phyloP scores from a whole-genome alignment of 148 eudicot genomes.

The Vaccinium corymbosum region DNA sequence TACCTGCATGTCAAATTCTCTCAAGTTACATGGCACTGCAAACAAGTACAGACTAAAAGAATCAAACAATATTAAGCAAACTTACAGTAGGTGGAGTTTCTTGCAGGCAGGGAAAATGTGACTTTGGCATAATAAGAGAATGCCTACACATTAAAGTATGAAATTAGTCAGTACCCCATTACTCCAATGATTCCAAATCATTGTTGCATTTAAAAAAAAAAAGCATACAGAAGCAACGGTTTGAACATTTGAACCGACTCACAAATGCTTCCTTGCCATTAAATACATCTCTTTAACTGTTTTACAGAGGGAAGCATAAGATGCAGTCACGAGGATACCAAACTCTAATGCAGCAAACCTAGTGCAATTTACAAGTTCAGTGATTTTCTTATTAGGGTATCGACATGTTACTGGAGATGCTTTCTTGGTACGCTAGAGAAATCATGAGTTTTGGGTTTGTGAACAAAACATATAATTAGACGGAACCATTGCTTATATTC shows the following conservation, averaged over 20 bases:
- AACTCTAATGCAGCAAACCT: not conserved
- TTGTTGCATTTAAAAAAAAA: not conserved
- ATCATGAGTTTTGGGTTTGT: not conserved
- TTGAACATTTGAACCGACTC: not conserved
- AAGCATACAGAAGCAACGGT: not conserved
- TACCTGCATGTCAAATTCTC: slow-evolving; percentile 41
- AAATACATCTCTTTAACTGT: not conserved
- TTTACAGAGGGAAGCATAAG: not conserved
- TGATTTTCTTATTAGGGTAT: not conserved
- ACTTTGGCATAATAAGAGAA: slow-evolving; percentile 80
- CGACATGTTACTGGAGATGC: not conserved
- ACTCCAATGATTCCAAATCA: not conserved
- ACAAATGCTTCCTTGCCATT: too few species aligned
- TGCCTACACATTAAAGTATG: slow-evolving; percentile 44
- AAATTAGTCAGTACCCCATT: slow-evolving; percentile 6
- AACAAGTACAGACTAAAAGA: not conserved
- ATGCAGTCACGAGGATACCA: not conserved
- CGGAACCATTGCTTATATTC: not conserved
- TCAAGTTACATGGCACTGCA: slow-evolving; percentile 6
- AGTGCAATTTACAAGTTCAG: not conserved
- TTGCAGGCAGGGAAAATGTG: slow-evolving; percentile 71
- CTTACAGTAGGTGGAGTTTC: slow-evolving; percentile 92
- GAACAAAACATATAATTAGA: not conserved
- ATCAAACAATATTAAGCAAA: slow-evolving; percentile 7
- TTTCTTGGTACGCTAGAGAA: not conserved